phyloP scores from a whole-genome alignment of 495 filamentous ascomycete species.

The Apodospora peruviana region DNA sequence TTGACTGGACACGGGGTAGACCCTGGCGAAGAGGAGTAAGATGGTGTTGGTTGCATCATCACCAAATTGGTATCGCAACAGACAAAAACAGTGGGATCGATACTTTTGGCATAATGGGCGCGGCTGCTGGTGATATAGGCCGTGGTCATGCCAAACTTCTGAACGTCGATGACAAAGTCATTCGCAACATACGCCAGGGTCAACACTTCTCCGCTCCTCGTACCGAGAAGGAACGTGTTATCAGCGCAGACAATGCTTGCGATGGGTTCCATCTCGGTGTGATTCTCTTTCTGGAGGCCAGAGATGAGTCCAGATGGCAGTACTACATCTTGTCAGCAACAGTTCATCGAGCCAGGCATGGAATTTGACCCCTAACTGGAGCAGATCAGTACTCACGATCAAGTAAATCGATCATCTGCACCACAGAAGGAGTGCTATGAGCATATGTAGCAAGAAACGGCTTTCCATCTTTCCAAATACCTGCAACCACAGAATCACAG shows the following conservation, averaged over 20 bases:
- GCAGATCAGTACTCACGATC: background rate
- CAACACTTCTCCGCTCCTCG: constrained; percentile 41
- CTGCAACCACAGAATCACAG: constrained; percentile 22
- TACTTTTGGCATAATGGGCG: background rate
- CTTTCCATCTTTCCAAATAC: constrained; percentile 20
- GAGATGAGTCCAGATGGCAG: background rate
- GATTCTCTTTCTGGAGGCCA: background rate
- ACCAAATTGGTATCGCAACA: constrained; percentile 25
- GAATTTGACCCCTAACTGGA: too few relatives aligned
- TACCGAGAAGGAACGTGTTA: constrained; percentile 29
- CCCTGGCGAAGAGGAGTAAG: too few relatives aligned
- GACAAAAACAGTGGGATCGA: constrained; percentile 15
- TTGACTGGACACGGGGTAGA: constrained; percentile 1
- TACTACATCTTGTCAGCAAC: too few relatives aligned
- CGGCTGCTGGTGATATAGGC: constrained; percentile 16
- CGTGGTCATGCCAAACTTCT: constrained; percentile 23
- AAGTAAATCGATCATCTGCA: too few relatives aligned
- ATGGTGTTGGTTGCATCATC: constrained; percentile 3
- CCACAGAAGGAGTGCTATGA: constrained; percentile 7
- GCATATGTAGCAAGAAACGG: constrained; percentile 20
- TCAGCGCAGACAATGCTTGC: constrained; percentile 26
- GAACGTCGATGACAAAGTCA: constrained; percentile 6
- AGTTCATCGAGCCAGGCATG: too few relatives aligned
- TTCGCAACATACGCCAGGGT: constrained; percentile 15
- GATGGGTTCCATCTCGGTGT: constrained; percentile 22